Percentiles rank a stretch among this genome's conserved stretches.
These are phyloP conservation scores for Volutella citrinella DNA, from an alignment of 2,329 filamentous ascomycete species.

Conservation along the genomic window DNA sequence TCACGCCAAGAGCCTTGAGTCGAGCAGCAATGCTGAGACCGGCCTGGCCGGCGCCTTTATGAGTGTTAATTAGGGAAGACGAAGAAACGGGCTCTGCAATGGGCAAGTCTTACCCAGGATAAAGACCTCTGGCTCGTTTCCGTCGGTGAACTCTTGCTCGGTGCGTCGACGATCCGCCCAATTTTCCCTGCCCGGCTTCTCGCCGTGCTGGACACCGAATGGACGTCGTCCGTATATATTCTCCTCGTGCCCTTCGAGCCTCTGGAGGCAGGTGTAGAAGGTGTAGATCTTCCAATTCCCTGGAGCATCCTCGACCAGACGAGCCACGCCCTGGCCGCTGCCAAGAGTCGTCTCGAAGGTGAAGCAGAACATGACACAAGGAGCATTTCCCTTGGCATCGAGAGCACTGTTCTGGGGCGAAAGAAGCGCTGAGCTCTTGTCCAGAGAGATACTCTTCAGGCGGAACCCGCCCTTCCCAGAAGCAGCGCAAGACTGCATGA, in stretches of 20 bases:
- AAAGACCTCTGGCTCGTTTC: constrained; percentile 53
- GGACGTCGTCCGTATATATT: constrained; percentile 43
- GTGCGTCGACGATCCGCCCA: constrained; percentile 54
- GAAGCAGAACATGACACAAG: constrained; percentile 56
- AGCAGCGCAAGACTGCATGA: constrained; percentile 30
- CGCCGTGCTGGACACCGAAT: constrained; percentile 55
- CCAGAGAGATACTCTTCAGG: constrained; percentile 43
- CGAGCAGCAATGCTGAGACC: constrained; percentile 57
- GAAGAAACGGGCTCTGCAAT: too few relatives aligned
- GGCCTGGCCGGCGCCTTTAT: constrained; percentile 57
- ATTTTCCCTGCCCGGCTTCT: constrained; percentile 50
- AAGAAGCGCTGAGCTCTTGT: constrained; percentile 41
- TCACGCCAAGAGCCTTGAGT: constrained; percentile 56
- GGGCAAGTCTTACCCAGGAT: constrained; percentile 51
- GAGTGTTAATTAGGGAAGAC: too few relatives aligned
- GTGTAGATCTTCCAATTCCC: constrained; percentile 60
- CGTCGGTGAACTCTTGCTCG: constrained; percentile 45
- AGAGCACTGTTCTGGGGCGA: constrained; percentile 44
- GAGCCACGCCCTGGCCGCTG: constrained; percentile 52
- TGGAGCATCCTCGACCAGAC: constrained; percentile 43
- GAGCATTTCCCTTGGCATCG: constrained; percentile 46
- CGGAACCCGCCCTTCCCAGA: constrained; percentile 37
- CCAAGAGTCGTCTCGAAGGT: constrained; percentile 52
- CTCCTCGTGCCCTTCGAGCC: constrained; percentile 55
- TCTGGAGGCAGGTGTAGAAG: constrained; percentile 57